Evolutionary conservation across 2,329 filamentous ascomycete species (phyloP).

Genomic region (Acarospora socialis): DNA sequence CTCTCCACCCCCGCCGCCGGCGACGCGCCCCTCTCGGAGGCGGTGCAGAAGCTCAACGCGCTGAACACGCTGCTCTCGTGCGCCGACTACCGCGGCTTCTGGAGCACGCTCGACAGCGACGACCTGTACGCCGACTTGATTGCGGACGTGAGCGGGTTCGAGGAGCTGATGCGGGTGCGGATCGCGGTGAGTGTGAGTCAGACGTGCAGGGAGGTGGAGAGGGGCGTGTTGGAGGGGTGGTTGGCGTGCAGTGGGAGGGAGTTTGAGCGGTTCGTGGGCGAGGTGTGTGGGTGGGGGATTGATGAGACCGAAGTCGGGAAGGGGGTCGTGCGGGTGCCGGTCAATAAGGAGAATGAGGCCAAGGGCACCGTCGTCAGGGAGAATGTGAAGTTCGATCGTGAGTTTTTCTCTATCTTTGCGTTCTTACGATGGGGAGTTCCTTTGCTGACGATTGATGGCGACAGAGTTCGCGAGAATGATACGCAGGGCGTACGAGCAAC

Average conservation of each 20-base stretch:
- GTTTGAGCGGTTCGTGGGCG: slow-evolving; percentile 63
- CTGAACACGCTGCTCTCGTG: slow-evolving; percentile 81
- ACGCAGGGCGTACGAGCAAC: slow-evolving; percentile 73
- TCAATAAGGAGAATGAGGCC: slow-evolving; percentile 95
- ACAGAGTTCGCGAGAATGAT: slow-evolving; percentile 61
- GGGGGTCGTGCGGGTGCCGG: slow-evolving; percentile 56
- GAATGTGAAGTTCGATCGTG: slow-evolving; percentile 76
- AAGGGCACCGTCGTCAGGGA: slow-evolving; percentile 91
- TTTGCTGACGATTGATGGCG: slow-evolving; percentile 1
- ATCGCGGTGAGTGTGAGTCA: slow-evolving; percentile 81
- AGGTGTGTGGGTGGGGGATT: slow-evolving; percentile 77
- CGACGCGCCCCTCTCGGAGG: slow-evolving; percentile 64
- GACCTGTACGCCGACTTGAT: slow-evolving; percentile 92
- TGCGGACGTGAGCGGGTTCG: slow-evolving; percentile 87
- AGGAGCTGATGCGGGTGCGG: slow-evolving; percentile 79
- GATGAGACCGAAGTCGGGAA: slow-evolving; percentile 33
- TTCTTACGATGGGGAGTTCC: background rate
- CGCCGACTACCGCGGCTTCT: slow-evolving; percentile 84
- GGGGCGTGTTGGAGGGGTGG: slow-evolving; percentile 58
- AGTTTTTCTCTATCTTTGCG: slow-evolving; percentile 16
- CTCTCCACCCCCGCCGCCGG: slow-evolving; percentile 37
- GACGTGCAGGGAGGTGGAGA: slow-evolving; percentile 58
- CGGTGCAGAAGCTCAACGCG: slow-evolving; percentile 69
- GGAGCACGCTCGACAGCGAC: slow-evolving; percentile 81
- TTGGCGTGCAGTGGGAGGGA: slow-evolving; percentile 52